These are phyloP conservation scores for Avena atlantica DNA, from an alignment of 176 grass and related monocot species.

Conservation along the genomic window DNA sequence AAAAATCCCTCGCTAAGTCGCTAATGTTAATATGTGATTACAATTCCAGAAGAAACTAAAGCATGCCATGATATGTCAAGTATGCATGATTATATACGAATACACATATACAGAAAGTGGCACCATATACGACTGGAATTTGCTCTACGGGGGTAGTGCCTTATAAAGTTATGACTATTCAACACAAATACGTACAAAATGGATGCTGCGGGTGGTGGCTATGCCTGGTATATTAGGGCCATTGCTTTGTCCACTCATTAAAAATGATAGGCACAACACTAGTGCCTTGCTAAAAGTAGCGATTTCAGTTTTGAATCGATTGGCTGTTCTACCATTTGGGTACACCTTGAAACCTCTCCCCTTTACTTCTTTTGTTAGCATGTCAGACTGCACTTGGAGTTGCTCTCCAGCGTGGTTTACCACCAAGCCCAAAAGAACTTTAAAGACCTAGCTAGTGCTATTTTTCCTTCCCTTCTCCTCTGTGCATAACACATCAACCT, in stretches of 20 bases:
- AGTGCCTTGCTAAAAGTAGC: constrained; percentile 15
- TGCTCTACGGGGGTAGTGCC: neutral
- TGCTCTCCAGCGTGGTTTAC: constrained; percentile 39
- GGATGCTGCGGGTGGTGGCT: neutral
- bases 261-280: constrained; percentile 21
- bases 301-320: neutral
- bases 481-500: constrained; percentile 43
- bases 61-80: constrained; percentile 19
- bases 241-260: neutral
- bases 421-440: constrained; percentile 40
- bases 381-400: constrained; percentile 22
- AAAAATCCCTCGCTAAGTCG: neutral
- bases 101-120: constrained; percentile 2
- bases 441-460: constrained; percentile 30
- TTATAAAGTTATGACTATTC: constrained; percentile 3
- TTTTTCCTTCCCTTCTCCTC: constrained; percentile 8
- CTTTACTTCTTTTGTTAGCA: constrained; percentile 17
- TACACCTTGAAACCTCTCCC: constrained; percentile 1
- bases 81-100: constrained; percentile 4
- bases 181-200: neutral
- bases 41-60: neutral
- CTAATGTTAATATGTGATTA: neutral
- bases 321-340: neutral
- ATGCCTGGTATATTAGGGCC: neutral
- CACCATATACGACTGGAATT: constrained; percentile 7